These are phyloP conservation scores for Malassezia obtusa DNA, from an alignment of 1,284 basidiomycete genomes.

Conservation along the genomic window DNA sequence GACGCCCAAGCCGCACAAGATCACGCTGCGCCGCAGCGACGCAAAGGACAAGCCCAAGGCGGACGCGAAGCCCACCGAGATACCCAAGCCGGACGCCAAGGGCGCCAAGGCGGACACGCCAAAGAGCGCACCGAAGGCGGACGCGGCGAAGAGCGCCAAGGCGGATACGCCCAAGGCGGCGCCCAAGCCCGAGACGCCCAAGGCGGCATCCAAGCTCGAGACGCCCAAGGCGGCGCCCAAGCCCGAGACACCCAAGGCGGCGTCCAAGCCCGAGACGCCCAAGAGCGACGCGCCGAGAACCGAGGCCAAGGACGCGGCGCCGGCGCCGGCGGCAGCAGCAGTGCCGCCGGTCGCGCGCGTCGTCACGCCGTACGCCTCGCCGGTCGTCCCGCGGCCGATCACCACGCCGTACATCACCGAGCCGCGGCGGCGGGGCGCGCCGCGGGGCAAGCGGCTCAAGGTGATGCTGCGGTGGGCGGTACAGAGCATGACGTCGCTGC, in stretches of 20 bases:
- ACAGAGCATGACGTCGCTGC: constrained; percentile 20
- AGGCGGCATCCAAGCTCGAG: background rate
- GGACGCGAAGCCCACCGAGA: background rate
- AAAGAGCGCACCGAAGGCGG: background rate
- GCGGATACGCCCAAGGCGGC: background rate
- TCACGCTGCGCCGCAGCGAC: constrained; percentile 8
- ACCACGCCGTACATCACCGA: constrained; percentile 4
- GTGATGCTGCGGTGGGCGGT: constrained; percentile 34
- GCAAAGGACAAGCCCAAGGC: background rate
- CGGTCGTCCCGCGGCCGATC: background rate
- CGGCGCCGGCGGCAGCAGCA: background rate
- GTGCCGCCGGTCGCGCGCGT: constrained; percentile 3
- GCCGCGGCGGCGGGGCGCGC: constrained; percentile 17
- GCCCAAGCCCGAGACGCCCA: background rate
- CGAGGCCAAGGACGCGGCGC: background rate
- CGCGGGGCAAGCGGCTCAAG: constrained; percentile 39
- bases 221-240: background rate
- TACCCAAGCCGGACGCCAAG: background rate
- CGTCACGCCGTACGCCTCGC: background rate
- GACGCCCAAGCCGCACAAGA: constrained; percentile 3
- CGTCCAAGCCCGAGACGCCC: background rate
- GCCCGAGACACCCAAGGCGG: background rate
- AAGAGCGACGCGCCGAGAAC: background rate
- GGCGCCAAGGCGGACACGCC: background rate
- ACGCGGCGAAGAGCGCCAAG: background rate